A percentile compares a stretch with the other conserved stretches of the same genome.
phyloP scores from a whole-genome alignment of 768 basidiomycete species.

The Tylopilus vinaceipallidus region DNA sequence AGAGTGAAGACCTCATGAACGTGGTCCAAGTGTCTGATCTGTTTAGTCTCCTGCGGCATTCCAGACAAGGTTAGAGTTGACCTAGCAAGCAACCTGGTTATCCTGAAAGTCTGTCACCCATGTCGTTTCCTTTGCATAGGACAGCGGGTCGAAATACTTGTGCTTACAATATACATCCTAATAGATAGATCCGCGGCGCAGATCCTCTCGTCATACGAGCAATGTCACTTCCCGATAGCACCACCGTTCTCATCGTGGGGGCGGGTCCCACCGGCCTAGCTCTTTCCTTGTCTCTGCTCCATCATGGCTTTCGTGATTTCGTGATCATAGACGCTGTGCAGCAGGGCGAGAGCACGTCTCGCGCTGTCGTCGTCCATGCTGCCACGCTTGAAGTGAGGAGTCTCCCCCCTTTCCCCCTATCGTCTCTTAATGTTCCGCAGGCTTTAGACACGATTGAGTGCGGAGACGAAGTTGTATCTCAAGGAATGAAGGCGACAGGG shows the following conservation, averaged over 20 bases:
- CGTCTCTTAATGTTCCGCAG: conserved; percentile 24
- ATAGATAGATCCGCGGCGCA: background rate
- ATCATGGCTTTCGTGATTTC: conserved; percentile 42
- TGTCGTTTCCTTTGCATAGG: too few species aligned
- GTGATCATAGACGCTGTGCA: conserved; percentile 41
- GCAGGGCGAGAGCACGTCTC: conserved; percentile 40
- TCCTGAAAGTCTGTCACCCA: too few species aligned
- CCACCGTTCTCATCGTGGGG: conserved; percentile 49
- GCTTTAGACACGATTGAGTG: conserved; percentile 44
- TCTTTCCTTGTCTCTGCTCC: conserved; percentile 44
- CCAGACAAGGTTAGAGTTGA: too few species aligned
- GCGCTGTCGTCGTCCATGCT: conserved; percentile 49
- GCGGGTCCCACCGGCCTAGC: conserved; percentile 51
- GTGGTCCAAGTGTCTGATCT: too few species aligned
- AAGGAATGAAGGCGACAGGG: conserved; percentile 32
- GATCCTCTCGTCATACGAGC: background rate
- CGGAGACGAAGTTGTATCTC: conserved; percentile 37
- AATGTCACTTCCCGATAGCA: conserved; percentile 34
- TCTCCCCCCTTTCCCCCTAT: too few species aligned
- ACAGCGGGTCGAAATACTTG: too few species aligned
- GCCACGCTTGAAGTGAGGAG: conserved; percentile 48
- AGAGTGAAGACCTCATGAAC: too few species aligned
- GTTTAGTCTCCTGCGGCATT: too few species aligned
- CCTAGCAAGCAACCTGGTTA: too few species aligned
- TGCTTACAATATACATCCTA: too few species aligned